Evolutionary conservation across 2,329 filamentous ascomycete species (phyloP).

Genomic region (Calonectria hawksworthii): DNA sequence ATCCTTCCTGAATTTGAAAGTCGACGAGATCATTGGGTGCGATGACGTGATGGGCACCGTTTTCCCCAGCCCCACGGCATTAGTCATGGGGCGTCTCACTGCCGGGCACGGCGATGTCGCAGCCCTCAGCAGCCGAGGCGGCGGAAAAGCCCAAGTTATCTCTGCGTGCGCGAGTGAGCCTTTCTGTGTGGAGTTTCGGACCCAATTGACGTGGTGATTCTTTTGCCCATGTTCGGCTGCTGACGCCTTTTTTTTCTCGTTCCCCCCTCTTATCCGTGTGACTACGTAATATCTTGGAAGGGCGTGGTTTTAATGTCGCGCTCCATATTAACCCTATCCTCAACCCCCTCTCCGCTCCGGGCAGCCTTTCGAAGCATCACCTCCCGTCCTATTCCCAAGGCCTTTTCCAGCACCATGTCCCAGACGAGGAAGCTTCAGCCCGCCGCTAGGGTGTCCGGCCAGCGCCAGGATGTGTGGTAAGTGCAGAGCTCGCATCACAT

Average conservation of each 20-base stretch:
- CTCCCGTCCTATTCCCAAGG: conserved; percentile 35
- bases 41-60: conserved; percentile 33
- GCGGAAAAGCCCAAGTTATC: neutral
- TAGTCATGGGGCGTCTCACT: conserved; percentile 39
- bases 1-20: conserved; percentile 31
- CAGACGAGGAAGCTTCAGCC: conserved; percentile 63
- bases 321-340: conserved; percentile 46
- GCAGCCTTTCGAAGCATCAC: conserved; percentile 36
- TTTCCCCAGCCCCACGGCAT: conserved; percentile 28
- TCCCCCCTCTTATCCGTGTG: conserved; percentile 14
- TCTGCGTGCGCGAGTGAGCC: conserved; percentile 1
- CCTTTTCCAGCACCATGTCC: conserved; percentile 55
- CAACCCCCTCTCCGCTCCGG: conserved; percentile 38
- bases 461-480: conserved; percentile 68
- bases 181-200: conserved; percentile 26
- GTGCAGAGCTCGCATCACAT: conserved; percentile 35
- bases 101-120: conserved; percentile 45
- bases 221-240: neutral
- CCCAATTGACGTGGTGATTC: conserved; percentile 29
- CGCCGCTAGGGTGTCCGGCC: conserved; percentile 63
- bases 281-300: conserved; percentile 25
- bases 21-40: conserved; percentile 41
- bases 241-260: neutral
- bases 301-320: conserved; percentile 43
- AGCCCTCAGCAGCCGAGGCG: conserved; percentile 22